Evolutionary conservation across 257 asterid species (phyloP).

Genomic region (Penstemon eatonii): DNA sequence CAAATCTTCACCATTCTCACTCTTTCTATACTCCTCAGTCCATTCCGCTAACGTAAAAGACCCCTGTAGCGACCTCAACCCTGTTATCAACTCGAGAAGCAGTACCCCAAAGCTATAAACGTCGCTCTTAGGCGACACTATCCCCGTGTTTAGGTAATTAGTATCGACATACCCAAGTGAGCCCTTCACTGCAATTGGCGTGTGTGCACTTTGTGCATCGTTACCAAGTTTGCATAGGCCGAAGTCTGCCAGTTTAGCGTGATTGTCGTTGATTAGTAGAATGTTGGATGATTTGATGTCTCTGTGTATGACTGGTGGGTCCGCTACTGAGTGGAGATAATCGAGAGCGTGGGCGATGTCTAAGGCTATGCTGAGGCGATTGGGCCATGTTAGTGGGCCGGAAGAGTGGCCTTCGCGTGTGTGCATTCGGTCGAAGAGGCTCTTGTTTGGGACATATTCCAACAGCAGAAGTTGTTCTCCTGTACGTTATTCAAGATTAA

Average conservation of each 20-base stretch:
- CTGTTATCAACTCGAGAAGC: conserved; percentile 67
- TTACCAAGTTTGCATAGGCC: conserved; percentile 76
- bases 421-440: conserved; percentile 81
- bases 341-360: conserved; percentile 79
- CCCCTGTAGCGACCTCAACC: conserved; percentile 66
- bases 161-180: conserved; percentile 76
- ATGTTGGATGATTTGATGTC: conserved; percentile 76
- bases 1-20: conserved; percentile 41
- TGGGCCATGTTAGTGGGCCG: conserved; percentile 54
- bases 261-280: conserved; percentile 49
- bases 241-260: conserved; percentile 73
- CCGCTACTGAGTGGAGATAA: conserved; percentile 72
- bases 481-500: conserved; percentile 9
- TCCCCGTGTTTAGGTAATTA: conserved; percentile 55
- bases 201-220: conserved; percentile 45
- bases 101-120: conserved; percentile 78
- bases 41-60: conserved; percentile 69
- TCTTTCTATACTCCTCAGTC: conserved; percentile 58
- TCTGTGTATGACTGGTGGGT: conserved; percentile 72
- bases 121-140: conserved; percentile 67
- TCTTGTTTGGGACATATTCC: conserved; percentile 72
- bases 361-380: conserved; percentile 61
- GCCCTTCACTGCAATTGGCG: conserved; percentile 64
- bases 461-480: conserved; percentile 78
- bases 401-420: conserved; percentile 52